Base-by-base conservation (phyloP, 441 rosid genomes). In the Eutrema salsugineum region DNA sequence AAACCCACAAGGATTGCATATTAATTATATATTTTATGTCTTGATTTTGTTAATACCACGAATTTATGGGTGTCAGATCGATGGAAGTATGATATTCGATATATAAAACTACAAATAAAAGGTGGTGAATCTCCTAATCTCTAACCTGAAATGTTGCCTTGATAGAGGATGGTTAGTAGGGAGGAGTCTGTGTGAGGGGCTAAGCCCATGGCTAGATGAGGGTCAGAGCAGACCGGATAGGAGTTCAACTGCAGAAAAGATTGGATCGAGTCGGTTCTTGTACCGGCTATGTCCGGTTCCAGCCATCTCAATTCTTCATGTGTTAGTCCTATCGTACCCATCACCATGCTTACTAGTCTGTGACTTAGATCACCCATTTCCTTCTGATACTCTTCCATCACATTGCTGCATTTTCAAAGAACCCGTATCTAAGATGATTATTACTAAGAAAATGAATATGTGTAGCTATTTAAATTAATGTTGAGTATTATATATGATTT, bases 151-250 rank as follows among this genome's bases (percentile, higher is more conserved):
- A 64, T 68, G 61, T 67, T 71, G 66, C 72, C 68, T 44, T 86
- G 90, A 66, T 83, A 71, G 36, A 82, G 75, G 58, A 83, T 44
- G 40, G 87, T 83, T 39, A 86, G 63, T 3, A 86, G 78, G 15
- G 83, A 79, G 5, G 87, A 82, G 66, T 86, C 85, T 0, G 83
- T 82, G 80, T 86, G 87, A 0, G 86, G 84, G 27, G 80, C 82
- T 17, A 83, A 73, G 46, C 86, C 93, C 85, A 90, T 84, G 24
- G 90, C 88, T 50, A 66, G 79, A 28, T 64, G 73, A 3, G 93
- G 91, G 46, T 83, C 86, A 0, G 91, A 91, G 53, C 93, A 88
- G 15, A 72, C 49, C 1, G 91, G 93, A 71, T 88, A 90, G 0
- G 91, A 87, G 72, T 89, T 87, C 67, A 86, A 68, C 67, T 87